phyloP scores from a whole-genome alignment of 1,284 basidiomycete genomes.

The Cryptococcus jaspeensis region DNA sequence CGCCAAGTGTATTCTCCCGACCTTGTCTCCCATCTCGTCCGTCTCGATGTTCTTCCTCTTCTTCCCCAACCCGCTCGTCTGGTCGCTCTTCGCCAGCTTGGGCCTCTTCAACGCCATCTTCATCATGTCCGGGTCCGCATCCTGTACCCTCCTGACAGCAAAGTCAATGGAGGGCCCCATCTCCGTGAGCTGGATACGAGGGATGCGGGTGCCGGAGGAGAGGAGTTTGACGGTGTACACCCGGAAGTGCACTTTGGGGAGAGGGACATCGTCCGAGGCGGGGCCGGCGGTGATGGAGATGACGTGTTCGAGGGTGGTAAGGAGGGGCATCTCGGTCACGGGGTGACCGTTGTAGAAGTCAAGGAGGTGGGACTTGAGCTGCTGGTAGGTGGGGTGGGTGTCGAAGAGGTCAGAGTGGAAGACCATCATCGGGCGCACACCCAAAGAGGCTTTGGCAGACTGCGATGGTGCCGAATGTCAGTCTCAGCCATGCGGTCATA shows the following conservation, averaged over 20 bases:
- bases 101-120: conserved; percentile 78
- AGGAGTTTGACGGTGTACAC: conserved; percentile 77
- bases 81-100: conserved; percentile 79
- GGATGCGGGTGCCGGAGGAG: conserved; percentile 68
- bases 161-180: conserved; percentile 94
- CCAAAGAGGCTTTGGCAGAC: conserved; percentile 83
- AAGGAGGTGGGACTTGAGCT: conserved; percentile 88
- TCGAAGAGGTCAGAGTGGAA: conserved; percentile 94
- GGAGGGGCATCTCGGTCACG: conserved; percentile 71
- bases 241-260: conserved; percentile 84
- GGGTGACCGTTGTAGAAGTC: conserved; percentile 84
- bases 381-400: conserved; percentile 82
- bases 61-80: conserved; percentile 84
- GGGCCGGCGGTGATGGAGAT: conserved; percentile 81
- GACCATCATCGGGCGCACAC: conserved; percentile 90
- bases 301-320: conserved; percentile 85
- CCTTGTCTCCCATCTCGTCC: conserved; percentile 96
- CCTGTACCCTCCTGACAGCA: conserved; percentile 68
- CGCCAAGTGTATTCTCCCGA: conserved; percentile 84
- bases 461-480: conserved; percentile 38
- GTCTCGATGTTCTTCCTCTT: conserved; percentile 94
- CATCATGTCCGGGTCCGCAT: conserved; percentile 73
- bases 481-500: too few relatives aligned
- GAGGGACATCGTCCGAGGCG: conserved; percentile 46
- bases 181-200: conserved; percentile 75